A percentile compares a stretch with the other conserved stretches of the same genome.
Evolutionary conservation across 2,329 filamentous ascomycete species (phyloP).

Genomic region (Talaromyces verruculosus): DNA sequence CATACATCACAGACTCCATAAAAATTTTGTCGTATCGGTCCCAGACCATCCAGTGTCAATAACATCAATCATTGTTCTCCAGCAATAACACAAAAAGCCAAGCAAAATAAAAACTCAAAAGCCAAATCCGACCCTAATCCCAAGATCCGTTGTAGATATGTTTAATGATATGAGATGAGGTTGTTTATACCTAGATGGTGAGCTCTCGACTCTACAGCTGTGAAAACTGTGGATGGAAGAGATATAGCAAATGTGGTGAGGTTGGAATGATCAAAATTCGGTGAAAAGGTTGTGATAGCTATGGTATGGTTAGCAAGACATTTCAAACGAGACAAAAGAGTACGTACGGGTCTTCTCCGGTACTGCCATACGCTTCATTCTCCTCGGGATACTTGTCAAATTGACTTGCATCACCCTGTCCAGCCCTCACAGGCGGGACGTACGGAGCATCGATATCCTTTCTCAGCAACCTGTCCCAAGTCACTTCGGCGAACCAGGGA

Average conservation of each 20-base stretch:
- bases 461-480: constrained; percentile 88
- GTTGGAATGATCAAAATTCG: constrained; percentile 55
- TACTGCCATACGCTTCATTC: constrained; percentile 81
- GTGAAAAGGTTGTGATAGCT: constrained; percentile 74
- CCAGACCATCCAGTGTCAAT: constrained; percentile 23
- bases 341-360: constrained; percentile 82
- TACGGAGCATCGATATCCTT: constrained; percentile 99
- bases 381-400: constrained; percentile 99
- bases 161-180: neutral
- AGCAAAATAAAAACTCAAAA: constrained; percentile 14
- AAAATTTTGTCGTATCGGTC: constrained; percentile 34
- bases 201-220: neutral
- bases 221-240: neutral
- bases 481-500: constrained; percentile 95
- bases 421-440: constrained; percentile 90
- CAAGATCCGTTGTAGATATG: constrained; percentile 5
- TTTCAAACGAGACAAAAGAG: neutral
- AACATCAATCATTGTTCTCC: neutral
- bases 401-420: constrained; percentile 91
- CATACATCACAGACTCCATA: constrained; percentile 7
- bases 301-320: constrained; percentile 15
- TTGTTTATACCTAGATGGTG: constrained; percentile 5
- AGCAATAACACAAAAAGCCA: constrained; percentile 42
- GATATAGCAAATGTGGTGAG: neutral
- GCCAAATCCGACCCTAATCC: neutral